Base-by-base conservation (phyloP, 805 yeast genomes). In the Cyberlindnera euphorbiae region DNA sequence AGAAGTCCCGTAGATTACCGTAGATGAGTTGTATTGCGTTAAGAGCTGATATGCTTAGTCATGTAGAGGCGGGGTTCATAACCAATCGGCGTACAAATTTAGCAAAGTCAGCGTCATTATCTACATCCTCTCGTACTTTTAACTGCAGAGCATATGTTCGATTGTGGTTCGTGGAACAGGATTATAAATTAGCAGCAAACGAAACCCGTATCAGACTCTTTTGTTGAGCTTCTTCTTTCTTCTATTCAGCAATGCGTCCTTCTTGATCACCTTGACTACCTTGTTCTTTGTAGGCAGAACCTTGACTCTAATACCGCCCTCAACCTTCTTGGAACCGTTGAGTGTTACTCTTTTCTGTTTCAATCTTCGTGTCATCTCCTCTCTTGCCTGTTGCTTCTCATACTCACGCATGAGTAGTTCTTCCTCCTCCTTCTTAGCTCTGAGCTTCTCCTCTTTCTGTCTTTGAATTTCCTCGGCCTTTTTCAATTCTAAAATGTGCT, bases 171-270 rank as follows among this genome's bases (percentile, higher is more conserved):
- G n/a, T n/a, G n/a, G n/a, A n/a, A n/a, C n/a, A n/a, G n/a, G n/a
- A n/a, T n/a, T n/a, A n/a, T n/a, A n/a, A n/a, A n/a, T n/a, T n/a
- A n/a, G n/a, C n/a, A n/a, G n/a, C n/a, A n/a, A n/a, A n/a, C n/a
- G n/a, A 17, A 4, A 9, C 9, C 6, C 13, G 8, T 9, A 17
- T 33, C 18, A 39, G 13, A 39, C 32, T 15, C 40, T 47, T 32
- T 41, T 52, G 28, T 54, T 54, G 17, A 54, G 32, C 27, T 41
- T 45, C 37, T 39, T 48, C 46, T 54, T 54, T 41, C 58, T 43
- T 19, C 36, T 54, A 24, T 44, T 48, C 30, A 54, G 30, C 12
- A 54, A 36, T 7, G 39, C 22, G 12, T 51, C 56, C 24, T 46
- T 39, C 36, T 49, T 51, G 17, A 46, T 29, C 4, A 39, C 24